Percentiles rank a stretch among this genome's conserved stretches.
phyloP scores from a whole-genome alignment of 345 rosid genomes.

The Litchi chinensis region DNA sequence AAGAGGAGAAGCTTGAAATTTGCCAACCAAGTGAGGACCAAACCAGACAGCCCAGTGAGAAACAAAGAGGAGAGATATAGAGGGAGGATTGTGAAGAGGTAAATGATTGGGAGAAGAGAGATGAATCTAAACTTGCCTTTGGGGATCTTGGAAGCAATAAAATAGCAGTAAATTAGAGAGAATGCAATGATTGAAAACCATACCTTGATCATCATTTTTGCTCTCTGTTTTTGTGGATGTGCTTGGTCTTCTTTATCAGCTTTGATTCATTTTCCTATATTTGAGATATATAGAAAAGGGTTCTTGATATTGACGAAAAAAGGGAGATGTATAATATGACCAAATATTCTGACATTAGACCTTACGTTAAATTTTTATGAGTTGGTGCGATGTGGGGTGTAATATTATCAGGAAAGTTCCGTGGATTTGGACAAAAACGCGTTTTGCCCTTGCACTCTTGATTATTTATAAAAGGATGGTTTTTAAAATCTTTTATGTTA shows the following conservation, averaged over 20 bases:
- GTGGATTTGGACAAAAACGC: too few species aligned
- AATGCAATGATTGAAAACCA: neutral
- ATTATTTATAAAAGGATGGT: too few species aligned
- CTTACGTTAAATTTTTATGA: too few species aligned
- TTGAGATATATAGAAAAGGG: too few species aligned
- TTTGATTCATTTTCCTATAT: too few species aligned
- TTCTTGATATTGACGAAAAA: too few species aligned
- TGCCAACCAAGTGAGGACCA: slow-evolving; percentile 44
- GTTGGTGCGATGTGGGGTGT: too few species aligned
- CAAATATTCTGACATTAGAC: too few species aligned
- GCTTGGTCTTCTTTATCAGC: neutral
- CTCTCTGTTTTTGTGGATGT: neutral
- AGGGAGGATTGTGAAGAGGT: slow-evolving; percentile 38
- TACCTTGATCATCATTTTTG: neutral
- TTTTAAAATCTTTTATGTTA: too few species aligned
- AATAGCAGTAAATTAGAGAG: slow-evolving; percentile 29
- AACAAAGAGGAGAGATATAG: slow-evolving; percentile 27
- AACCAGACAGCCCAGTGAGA: slow-evolving; percentile 7
- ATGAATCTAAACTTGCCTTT: slow-evolving; percentile 32
- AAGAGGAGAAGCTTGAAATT: slow-evolving; percentile 56
- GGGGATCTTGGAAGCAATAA: slow-evolving; percentile 33
- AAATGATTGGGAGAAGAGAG: slow-evolving; percentile 38
- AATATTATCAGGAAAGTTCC: too few species aligned
- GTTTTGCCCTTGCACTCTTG: too few species aligned
- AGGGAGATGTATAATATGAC: too few species aligned